phyloP scores from a whole-genome alignment of 176 grass and related monocot genomes.

The Zea mays region DNA sequence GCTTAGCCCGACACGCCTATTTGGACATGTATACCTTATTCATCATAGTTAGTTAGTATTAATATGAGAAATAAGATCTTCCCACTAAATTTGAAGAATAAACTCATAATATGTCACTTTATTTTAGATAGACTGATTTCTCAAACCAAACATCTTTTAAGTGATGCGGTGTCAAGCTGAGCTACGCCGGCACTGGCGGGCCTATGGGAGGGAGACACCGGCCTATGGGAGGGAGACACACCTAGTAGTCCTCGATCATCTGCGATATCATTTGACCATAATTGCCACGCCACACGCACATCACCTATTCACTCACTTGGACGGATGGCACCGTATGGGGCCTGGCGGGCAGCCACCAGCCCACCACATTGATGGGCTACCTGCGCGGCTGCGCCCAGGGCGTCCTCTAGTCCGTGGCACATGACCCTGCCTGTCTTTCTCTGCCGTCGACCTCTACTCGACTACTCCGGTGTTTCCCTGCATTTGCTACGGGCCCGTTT shows the following conservation, averaged over 20 bases:
- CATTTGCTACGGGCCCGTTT: too few relatives aligned
- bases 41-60: too few relatives aligned
- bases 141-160: too few relatives aligned
- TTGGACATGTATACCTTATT: too few relatives aligned
- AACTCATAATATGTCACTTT: too few relatives aligned
- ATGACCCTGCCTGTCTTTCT: constrained; percentile 29
- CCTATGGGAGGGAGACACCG: neutral
- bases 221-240: neutral
- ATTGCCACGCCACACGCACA: constrained; percentile 40
- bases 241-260: constrained; percentile 28
- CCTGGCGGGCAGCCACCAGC: neutral
- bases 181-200: neutral
- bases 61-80: too few relatives aligned
- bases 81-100: too few relatives aligned
- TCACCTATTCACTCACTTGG: neutral
- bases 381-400: neutral
- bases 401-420: constrained; percentile 30
- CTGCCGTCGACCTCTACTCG: neutral
- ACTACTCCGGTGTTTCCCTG: too few relatives aligned
- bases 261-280: constrained; percentile 62
- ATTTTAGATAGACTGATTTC: too few relatives aligned
- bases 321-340: neutral
- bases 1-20: too few relatives aligned
- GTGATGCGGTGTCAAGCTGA: neutral
- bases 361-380: neutral